A percentile compares a stretch with the other conserved stretches of the same genome.
Conservation (phyloP, 2,329 filamentous ascomycete species). For the Diplodia corticola region DNA sequence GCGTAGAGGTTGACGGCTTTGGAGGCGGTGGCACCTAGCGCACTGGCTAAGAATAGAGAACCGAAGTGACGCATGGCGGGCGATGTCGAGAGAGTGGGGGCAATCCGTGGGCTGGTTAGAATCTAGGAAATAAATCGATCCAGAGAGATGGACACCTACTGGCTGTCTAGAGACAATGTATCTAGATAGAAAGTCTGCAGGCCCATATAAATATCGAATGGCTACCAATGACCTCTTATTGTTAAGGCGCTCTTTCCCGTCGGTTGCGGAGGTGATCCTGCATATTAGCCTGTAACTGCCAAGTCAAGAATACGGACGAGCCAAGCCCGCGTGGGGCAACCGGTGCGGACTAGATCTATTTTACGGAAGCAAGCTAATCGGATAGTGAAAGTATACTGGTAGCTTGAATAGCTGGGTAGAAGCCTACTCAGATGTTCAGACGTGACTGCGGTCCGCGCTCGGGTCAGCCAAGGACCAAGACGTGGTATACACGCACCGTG, state of each 20-base stretch:
- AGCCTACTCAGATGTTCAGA: not conserved
- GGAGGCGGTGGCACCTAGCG: not conserved
- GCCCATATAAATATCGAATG: not conserved
- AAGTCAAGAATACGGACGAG: constrained; percentile 12
- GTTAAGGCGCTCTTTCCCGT: not conserved
- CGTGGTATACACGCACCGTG: not conserved
- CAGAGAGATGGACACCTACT: not conserved
- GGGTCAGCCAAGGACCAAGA: not conserved
- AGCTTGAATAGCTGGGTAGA: not conserved
- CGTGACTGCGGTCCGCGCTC: not conserved
- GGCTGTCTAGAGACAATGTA: not conserved
- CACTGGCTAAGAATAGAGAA: not conserved
- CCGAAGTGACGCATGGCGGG: not conserved
- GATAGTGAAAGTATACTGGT: not conserved
- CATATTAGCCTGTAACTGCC: constrained; percentile 20
- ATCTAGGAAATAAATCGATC: too few species aligned
- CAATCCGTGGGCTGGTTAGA: not conserved
- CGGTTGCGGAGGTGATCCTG: constrained; percentile 1
- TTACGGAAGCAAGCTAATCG: not conserved
- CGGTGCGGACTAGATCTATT: not conserved
- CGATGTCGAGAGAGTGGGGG: constrained; percentile 1
- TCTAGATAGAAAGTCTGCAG: not conserved
- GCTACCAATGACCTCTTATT: not conserved
- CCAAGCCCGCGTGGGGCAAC: not conserved
- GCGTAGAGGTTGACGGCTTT: constrained; percentile 6